phyloP scores from a whole-genome alignment of 352 stramenopile genomes.

The Pilasporangium apinafurcum region DNA sequence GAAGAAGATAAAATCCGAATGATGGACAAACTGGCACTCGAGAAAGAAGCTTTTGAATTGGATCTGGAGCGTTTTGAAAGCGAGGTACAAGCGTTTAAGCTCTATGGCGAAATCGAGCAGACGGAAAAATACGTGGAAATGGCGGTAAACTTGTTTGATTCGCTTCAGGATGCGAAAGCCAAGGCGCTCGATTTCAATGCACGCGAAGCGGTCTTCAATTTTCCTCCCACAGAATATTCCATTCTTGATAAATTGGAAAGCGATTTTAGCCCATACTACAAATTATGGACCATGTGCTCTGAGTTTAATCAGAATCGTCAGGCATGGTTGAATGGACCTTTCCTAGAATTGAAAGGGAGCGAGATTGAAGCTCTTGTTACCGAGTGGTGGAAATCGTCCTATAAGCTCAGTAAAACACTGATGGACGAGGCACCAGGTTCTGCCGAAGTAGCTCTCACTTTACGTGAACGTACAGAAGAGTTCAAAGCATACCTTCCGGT shows the following conservation, averaged over 20 bases:
- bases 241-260: slow-evolving; percentile 79
- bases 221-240: slow-evolving; percentile 89
- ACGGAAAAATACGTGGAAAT: slow-evolving; percentile 89
- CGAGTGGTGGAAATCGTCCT: slow-evolving; percentile 92
- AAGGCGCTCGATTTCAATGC: slow-evolving; percentile 91
- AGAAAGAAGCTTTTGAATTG: slow-evolving; percentile 86
- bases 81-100: slow-evolving; percentile 82
- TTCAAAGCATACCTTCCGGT: slow-evolving; percentile 91
- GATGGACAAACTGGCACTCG: slow-evolving; percentile 90
- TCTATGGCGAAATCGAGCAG: slow-evolving; percentile 84
- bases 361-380: slow-evolving; percentile 88
- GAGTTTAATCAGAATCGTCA: slow-evolving; percentile 91
- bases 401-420: slow-evolving; percentile 88
- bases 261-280: slow-evolving; percentile 89
- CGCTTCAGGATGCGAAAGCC: slow-evolving; percentile 86
- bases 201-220: slow-evolving; percentile 91
- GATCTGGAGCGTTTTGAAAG: slow-evolving; percentile 87
- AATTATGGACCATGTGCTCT: slow-evolving; percentile 94
- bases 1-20: slow-evolving; percentile 91
- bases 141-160: slow-evolving; percentile 83
- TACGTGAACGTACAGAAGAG: slow-evolving; percentile 89
- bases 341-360: slow-evolving; percentile 85
- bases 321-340: slow-evolving; percentile 89
- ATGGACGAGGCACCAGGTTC: slow-evolving; percentile 86
- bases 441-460: slow-evolving; percentile 77